Evolutionary conservation across 2,329 filamentous ascomycete genomes (phyloP).

Genomic region (Plenodomus tracheiphilus): DNA sequence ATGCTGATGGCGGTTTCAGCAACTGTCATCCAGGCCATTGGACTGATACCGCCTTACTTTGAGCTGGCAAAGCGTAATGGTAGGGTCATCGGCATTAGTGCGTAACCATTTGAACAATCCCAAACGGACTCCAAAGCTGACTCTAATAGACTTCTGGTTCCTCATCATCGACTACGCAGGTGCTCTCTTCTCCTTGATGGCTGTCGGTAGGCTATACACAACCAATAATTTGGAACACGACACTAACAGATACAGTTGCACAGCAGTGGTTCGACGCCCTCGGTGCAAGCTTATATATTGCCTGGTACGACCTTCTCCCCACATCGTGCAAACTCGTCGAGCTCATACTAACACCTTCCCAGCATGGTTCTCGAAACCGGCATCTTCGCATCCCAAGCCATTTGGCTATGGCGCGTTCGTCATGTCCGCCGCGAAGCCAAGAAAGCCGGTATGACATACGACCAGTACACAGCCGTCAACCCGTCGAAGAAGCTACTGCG

Average conservation of each 20-base stretch:
- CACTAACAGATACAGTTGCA: constrained; percentile 48
- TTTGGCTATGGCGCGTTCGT: constrained; percentile 62
- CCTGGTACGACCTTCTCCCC: constrained; percentile 53
- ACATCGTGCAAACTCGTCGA: too few species aligned
- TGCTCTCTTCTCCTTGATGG: constrained; percentile 66
- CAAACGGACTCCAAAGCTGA: constrained; percentile 5
- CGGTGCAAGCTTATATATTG: constrained; percentile 63
- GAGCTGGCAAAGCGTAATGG: constrained; percentile 66
- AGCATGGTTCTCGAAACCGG: constrained; percentile 62
- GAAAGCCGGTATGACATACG: constrained; percentile 56
- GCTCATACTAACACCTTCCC: not conserved
- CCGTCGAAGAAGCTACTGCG: constrained; percentile 26
- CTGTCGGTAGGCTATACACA: constrained; percentile 52
- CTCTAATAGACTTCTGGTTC: constrained; percentile 56
- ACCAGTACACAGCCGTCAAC: constrained; percentile 51
- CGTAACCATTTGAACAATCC: constrained; percentile 13
- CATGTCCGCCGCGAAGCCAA: constrained; percentile 58
- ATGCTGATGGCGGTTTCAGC: constrained; percentile 62
- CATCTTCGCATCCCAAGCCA: constrained; percentile 62
- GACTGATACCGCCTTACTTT: constrained; percentile 63
- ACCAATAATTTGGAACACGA: not conserved
- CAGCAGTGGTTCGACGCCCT: constrained; percentile 65
- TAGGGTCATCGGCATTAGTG: constrained; percentile 64
- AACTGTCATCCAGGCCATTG: constrained; percentile 59
- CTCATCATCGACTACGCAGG: constrained; percentile 63